These are phyloP conservation scores for Coemansia sp. DNA, from an alignment of 192 early-diverging fungal species.

Conservation along the genomic window DNA sequence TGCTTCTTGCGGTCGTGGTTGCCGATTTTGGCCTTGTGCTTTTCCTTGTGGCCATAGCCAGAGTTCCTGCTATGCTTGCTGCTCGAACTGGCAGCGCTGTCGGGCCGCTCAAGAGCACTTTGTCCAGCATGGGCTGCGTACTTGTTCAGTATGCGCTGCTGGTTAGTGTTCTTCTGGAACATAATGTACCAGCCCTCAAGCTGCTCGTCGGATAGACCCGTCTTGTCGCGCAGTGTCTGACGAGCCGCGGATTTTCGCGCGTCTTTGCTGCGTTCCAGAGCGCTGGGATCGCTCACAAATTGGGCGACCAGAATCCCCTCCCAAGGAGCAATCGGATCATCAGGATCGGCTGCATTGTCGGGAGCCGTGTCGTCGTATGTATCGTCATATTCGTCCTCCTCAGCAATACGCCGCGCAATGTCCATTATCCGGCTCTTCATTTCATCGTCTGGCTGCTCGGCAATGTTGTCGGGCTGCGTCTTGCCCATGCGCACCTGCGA, in stretches of 20 bases:
- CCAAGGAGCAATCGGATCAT: slow-evolving; percentile 62
- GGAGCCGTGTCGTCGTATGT: slow-evolving; percentile 78
- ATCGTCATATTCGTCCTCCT: slow-evolving; percentile 92
- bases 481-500: slow-evolving; percentile 72
- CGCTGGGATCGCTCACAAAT: slow-evolving; percentile 56
- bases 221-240: slow-evolving; percentile 58
- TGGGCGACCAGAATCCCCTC: slow-evolving; percentile 63
- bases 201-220: slow-evolving; percentile 84
- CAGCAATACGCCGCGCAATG: slow-evolving; percentile 51
- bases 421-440: slow-evolving; percentile 43
- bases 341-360: slow-evolving; percentile 59
- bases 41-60: slow-evolving; percentile 51
- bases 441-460: slow-evolving; percentile 14
- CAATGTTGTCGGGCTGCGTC: slow-evolving; percentile 17
- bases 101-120: slow-evolving; percentile 6
- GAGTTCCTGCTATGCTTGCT: slow-evolving; percentile 10
- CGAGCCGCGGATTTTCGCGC: slow-evolving; percentile 63
- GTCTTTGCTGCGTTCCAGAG: slow-evolving; percentile 62
- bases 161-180: slow-evolving; percentile 75
- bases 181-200: slow-evolving; percentile 91
- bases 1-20: slow-evolving; percentile 76
- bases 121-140: slow-evolving; percentile 62
- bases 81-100: background rate
- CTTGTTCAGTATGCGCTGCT: slow-evolving; percentile 59
- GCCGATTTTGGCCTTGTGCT: slow-evolving; percentile 63